Evolutionary conservation across 805 yeast genomes (phyloP), one percentile per base, ranked within the genome.

Genomic region (Candida berthetii): DNA sequence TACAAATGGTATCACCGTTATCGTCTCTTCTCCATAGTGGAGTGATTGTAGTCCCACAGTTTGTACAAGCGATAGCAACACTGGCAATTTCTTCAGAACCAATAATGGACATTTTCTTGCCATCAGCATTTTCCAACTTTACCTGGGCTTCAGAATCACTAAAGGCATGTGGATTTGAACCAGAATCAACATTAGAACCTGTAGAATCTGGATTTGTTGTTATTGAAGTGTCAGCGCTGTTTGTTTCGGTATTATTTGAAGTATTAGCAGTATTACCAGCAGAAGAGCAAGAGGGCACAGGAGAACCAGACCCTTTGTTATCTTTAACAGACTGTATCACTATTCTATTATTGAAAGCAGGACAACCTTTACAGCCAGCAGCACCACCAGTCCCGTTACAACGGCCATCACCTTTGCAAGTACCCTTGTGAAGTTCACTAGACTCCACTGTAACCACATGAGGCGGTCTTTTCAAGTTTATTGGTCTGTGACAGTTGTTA

Each of bases 351-450:
- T 86, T 85, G 56, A 60, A 85, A 4, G 93, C 86, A 2, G 95
- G 93, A 55, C 96, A 86, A 2, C 90, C 89, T 47, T 76, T 70
- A 60, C 96, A 86, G 3, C 87, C 87, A 6, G 71, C 71, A 3
- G 88, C 62, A 1, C 96, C 96, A 6, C 96, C 96, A 3, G 90
- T 85, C 3, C 96, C 96, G 53, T 86, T 85, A 60, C 96, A 86
- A 44, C 79, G 71, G 5, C 95, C 59, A 41, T 55, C 61, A 37
- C 58, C 56, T 45, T 50, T 53, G 44, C 58, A 56, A 10, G 48
- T 52, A 1, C 55, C 57, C 10, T 47, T 45, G 33, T 54, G 55
- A 5, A 50, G 36, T 10, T 58, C 59, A 7, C 35, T 35, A 2
- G 47, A 31, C 42, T 96, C 73, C 55, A 88, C 86, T 55, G 87